These are phyloP conservation scores for Naganishia kalamii DNA, from an alignment of 768 basidiomycete genomes.

Conservation along the genomic window DNA sequence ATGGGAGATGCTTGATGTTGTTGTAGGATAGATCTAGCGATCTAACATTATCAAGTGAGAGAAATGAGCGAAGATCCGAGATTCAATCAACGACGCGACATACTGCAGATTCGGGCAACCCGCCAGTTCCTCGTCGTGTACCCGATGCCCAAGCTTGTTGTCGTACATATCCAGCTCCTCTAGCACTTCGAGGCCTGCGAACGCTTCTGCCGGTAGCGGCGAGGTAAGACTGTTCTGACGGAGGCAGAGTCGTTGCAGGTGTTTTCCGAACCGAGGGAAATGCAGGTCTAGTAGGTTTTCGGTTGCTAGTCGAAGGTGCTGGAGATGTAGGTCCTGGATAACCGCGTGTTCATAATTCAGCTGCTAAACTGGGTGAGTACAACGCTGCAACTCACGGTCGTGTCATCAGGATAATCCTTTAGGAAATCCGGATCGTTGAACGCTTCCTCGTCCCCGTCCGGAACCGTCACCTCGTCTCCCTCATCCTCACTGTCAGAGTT, in stretches of 20 bases:
- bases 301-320: constrained; percentile 69
- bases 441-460: constrained; percentile 32
- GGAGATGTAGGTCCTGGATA: constrained; percentile 77
- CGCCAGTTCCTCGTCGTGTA: constrained; percentile 57
- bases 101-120: constrained; percentile 46
- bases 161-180: constrained; percentile 95
- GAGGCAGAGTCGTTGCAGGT: constrained; percentile 69
- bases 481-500: constrained; percentile 52
- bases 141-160: constrained; percentile 76
- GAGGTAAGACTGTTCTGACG: constrained; percentile 74
- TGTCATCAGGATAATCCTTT: constrained; percentile 73
- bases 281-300: constrained; percentile 54
- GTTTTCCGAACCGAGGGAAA: constrained; percentile 59
- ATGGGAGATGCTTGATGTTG: constrained; percentile 56
- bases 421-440: constrained; percentile 56
- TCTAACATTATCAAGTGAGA: constrained; percentile 48
- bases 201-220: constrained; percentile 63
- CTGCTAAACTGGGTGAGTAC: neutral
- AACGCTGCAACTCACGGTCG: constrained; percentile 56
- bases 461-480: constrained; percentile 51
- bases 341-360: constrained; percentile 18
- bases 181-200: constrained; percentile 60
- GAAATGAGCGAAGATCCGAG: constrained; percentile 41
- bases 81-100: constrained; percentile 27
- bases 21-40: constrained; percentile 93